Evolutionary conservation across 345 rosid species (phyloP), one percentile per base, ranked within the genome.

Genomic region (Melastoma malabathricum): DNA sequence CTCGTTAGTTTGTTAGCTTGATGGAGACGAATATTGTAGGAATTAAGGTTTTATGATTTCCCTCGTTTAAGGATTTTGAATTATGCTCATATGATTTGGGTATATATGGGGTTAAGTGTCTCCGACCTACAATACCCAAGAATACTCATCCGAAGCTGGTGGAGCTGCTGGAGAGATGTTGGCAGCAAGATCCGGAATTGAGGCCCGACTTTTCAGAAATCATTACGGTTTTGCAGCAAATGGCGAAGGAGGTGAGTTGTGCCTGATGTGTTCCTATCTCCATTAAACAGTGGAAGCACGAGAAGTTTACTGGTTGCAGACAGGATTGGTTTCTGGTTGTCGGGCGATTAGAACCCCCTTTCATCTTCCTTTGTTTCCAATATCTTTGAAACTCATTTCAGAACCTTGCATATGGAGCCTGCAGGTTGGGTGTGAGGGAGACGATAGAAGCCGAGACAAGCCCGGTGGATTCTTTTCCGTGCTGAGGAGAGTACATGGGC

Each of bases 151-250:
- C 87, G 2, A 84, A 73, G 71, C 64, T 92, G 34, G 63, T 64
- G 43, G 93, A 74, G 62, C 69, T 92, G 44, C 76, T 92, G 29
- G 81, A 75, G 68, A 82, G 67, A 68, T 71, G 78, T 59, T 92
- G 98, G 98, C 84, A 84, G 63, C 79, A 86, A 74, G 96, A 92
- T 77, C 87, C 98, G 43, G 61, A 74, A 39, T 34, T 48, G 57
- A 83, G 98, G 70, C 98, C 98, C 7, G 93, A 87, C 63, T 92
- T 92, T 52, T 65, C 89, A 1, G 93, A 86, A 75, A 79, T 84
- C 13, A 75, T 66, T 45, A 83, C 65, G 59, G 73, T 71, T 62
- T 76, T 92, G 44, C 72, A 64, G 62, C 81, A 69, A 71, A 80
- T 82, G 68, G 76, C 76, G 0, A 84, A 82, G 67, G 98, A 86